Conservation (phyloP, 768 basidiomycete genomes). For the Mycena vitilis region DNA sequence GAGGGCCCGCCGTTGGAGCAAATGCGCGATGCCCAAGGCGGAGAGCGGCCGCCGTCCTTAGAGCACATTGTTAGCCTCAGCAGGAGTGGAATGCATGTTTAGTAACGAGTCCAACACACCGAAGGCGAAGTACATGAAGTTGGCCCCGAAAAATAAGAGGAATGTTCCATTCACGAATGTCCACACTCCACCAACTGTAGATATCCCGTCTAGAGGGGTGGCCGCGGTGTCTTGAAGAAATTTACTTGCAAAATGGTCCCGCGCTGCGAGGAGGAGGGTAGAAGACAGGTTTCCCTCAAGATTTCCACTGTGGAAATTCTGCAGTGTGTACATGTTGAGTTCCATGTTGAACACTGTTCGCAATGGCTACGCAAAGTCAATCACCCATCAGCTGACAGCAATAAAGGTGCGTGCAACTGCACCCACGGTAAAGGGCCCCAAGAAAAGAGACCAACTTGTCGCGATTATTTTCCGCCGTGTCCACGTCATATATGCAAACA, state of each 20-base stretch:
- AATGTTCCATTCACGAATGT: background rate
- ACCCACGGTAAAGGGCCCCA: background rate
- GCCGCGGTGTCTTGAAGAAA: background rate
- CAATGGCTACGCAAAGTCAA: background rate
- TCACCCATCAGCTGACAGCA: too few relatives aligned
- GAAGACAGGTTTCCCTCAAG: background rate
- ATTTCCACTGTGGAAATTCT: background rate
- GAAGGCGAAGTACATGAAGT: background rate
- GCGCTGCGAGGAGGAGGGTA: background rate
- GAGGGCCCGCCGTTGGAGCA: background rate
- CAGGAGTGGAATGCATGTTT: too few relatives aligned
- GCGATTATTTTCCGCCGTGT: background rate
- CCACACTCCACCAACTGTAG: background rate
- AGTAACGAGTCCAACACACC: too few relatives aligned
- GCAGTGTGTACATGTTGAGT: background rate
- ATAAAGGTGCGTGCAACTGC: too few relatives aligned
- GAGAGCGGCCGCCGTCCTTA: constrained; percentile 3
- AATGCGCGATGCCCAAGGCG: constrained; percentile 1
- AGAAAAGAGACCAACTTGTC: background rate
- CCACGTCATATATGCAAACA: constrained; percentile 13
- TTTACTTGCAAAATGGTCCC: background rate
- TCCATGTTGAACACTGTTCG: constrained; percentile 3
- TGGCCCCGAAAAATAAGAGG: background rate
- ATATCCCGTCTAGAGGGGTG: background rate
- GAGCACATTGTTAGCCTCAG: too few relatives aligned